Base-by-base conservation (phyloP, 2,329 filamentous ascomycete species). In the Phaeoacremonium minimum region DNA sequence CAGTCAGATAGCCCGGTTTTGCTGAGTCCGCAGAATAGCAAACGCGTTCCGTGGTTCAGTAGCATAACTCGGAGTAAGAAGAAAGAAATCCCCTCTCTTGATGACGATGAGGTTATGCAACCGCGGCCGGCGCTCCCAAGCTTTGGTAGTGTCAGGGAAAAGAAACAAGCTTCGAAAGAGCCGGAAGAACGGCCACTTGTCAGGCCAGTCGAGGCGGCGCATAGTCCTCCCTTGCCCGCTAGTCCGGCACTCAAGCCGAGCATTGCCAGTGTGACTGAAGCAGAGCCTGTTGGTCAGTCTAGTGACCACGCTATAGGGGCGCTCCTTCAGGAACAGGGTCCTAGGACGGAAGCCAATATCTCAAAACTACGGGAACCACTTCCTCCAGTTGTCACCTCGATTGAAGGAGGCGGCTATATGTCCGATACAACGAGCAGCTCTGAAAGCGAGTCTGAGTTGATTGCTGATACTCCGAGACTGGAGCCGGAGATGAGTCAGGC, bases 101-200 rank as follows among this genome's bases (percentile, higher is more conserved):
- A 82, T n/a, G 77, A 85, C 18, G 79, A 85, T 29, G 74, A 82
- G 41, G 63, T 79, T 12, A 87, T 88, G 82, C 79, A 79, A 46
- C 85, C 85, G n/a, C 68, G 84, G 19, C 84, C 85, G 6, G 80
- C 79, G 2, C 61, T 90, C 26, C 85, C 85, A 2, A 82, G 74
- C 2, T 90, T 90, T 56, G 85, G 85, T 14, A 89, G 85, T 50
- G 69, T 90, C 15, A 72, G 83, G 15, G 77, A 81, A 18, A 79
- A 75, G 56, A 80, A 78, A 45, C 53, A 77, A 33, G 48, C 61
- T 1, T 63, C 70, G 28, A 58, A 68, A n/a, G 80, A 77, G 1
- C 63, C 72, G 28, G 63, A 69, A 15, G 83, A 82, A 48, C 67
- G 78, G 3, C 69, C 74, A 0, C 61, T 82, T 32, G 75, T 82